These are phyloP conservation scores for Tylopilus subfusipes DNA, from an alignment of 768 basidiomycete genomes.

Conservation along the genomic window DNA sequence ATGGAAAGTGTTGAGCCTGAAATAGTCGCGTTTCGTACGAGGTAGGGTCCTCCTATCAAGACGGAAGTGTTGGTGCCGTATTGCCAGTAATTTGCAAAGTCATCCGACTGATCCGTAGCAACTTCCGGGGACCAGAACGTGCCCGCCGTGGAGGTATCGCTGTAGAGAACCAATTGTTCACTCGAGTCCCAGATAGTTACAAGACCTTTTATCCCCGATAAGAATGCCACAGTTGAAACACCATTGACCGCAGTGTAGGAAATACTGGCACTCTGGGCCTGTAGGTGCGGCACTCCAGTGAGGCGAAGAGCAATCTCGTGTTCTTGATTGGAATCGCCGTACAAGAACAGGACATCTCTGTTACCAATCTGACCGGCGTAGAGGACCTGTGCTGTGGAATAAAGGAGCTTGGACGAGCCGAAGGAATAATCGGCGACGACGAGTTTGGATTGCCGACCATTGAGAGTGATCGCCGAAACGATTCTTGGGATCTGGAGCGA, in stretches of 20 bases:
- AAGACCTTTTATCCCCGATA: slow-evolving; percentile 54
- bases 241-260: slow-evolving; percentile 26
- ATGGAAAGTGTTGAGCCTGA: slow-evolving; percentile 51
- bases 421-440: slow-evolving; percentile 71
- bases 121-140: slow-evolving; percentile 78
- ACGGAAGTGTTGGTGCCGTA: slow-evolving; percentile 69
- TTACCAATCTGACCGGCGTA: slow-evolving; percentile 60
- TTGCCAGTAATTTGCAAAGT: slow-evolving; percentile 63
- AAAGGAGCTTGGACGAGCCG: slow-evolving; percentile 57
- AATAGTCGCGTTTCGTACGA: slow-evolving; percentile 55
- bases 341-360: slow-evolving; percentile 61
- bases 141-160: slow-evolving; percentile 60
- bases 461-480: slow-evolving; percentile 51
- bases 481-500: slow-evolving; percentile 54
- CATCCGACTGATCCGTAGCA: slow-evolving; percentile 35
- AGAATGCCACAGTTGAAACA: slow-evolving; percentile 48
- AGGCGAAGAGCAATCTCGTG: slow-evolving; percentile 53
- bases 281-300: slow-evolving; percentile 43
- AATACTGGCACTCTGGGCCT: slow-evolving; percentile 22
- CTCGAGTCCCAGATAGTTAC: slow-evolving; percentile 65
- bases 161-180: slow-evolving; percentile 63
- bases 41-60: slow-evolving; percentile 62
- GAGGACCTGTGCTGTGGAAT: slow-evolving; percentile 72
- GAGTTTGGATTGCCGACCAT: slow-evolving; percentile 71
- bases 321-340: slow-evolving; percentile 51